Percentiles rank a stretch among this genome's conserved stretches.
Conservation (phyloP, 2,329 filamentous ascomycete genomes). For the Aureobasidium pullulans region DNA sequence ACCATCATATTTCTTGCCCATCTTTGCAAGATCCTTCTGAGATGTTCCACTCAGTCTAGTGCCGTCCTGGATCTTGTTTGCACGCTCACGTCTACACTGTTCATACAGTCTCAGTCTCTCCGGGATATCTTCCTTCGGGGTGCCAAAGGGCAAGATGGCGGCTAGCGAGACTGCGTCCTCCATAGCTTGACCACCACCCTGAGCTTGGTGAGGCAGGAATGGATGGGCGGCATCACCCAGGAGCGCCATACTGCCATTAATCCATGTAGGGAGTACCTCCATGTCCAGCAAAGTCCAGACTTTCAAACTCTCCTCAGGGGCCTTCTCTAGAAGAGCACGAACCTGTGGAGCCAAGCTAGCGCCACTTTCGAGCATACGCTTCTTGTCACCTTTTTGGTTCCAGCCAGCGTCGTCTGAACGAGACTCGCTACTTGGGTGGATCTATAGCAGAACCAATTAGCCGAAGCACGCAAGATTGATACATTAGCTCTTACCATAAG, state of each 20-base stretch:
- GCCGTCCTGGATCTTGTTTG: conserved; percentile 50
- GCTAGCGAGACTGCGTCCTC: conserved; percentile 58
- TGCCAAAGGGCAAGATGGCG: conserved; percentile 46
- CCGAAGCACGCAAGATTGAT: neutral
- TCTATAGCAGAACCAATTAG: conserved; percentile 14
- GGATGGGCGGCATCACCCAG: conserved; percentile 64
- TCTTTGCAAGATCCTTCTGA: conserved; percentile 25
- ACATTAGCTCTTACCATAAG: conserved; percentile 20
- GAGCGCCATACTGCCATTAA: conserved; percentile 46
- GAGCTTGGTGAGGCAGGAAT: conserved; percentile 57
- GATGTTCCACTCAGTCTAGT: conserved; percentile 49
- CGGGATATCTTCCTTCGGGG: conserved; percentile 39
- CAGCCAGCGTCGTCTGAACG: conserved; percentile 23
- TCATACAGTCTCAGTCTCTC: conserved; percentile 53
- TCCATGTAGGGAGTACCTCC: conserved; percentile 50
- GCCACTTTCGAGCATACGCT: conserved; percentile 35
- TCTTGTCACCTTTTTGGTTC: conserved; percentile 31
- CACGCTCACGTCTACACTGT: conserved; percentile 50
- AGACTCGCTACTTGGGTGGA: conserved; percentile 32
- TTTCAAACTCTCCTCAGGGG: conserved; percentile 34
- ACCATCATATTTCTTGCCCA: conserved; percentile 14
- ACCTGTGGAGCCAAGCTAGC: conserved; percentile 31
- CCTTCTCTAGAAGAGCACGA: conserved; percentile 32
- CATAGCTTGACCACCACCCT: conserved; percentile 57
- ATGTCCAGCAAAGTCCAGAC: conserved; percentile 58